These are phyloP conservation scores for Polysphondylium violaceum DNA, from an alignment of 78 protist species.

Conservation along the genomic window DNA sequence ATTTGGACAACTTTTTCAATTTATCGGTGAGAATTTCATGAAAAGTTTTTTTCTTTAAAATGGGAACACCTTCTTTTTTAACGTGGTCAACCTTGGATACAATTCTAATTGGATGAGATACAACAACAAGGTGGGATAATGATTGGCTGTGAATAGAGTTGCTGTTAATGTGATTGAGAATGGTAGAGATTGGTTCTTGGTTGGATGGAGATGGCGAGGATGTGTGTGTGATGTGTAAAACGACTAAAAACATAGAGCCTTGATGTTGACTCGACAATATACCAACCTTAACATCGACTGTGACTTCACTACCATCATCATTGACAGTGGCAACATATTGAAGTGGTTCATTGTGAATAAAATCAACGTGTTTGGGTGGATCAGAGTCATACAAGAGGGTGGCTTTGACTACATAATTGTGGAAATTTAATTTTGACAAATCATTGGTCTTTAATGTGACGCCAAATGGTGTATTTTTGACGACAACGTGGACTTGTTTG, in stretches of 20 bases:
- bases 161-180: neutral
- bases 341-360: slow-evolving; percentile 66
- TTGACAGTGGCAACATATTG: slow-evolving; percentile 63
- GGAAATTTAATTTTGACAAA: slow-evolving; percentile 26
- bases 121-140: slow-evolving; percentile 4
- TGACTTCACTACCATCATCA: slow-evolving; percentile 61
- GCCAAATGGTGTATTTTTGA: slow-evolving; percentile 71
- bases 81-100: slow-evolving; percentile 76
- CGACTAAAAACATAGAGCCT: slow-evolving; percentile 63
- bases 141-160: neutral
- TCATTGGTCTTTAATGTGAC: slow-evolving; percentile 38
- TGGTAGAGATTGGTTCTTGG: slow-evolving; percentile 35
- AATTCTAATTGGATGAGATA: slow-evolving; percentile 63
- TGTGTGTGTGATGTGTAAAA: slow-evolving; percentile 30
- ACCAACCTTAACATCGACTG: slow-evolving; percentile 47
- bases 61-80: slow-evolving; percentile 72
- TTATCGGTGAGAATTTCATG: slow-evolving; percentile 68
- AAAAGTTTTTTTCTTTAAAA: slow-evolving; percentile 57
- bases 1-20: slow-evolving; percentile 33
- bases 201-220: slow-evolving; percentile 38
- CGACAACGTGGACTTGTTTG: slow-evolving; percentile 78
- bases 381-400: slow-evolving; percentile 68
- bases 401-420: slow-evolving; percentile 50
- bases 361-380: slow-evolving; percentile 73
- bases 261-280: slow-evolving; percentile 63